Conservation (phyloP, 163 green algal species). For the Prototheca stagnorum region DNA sequence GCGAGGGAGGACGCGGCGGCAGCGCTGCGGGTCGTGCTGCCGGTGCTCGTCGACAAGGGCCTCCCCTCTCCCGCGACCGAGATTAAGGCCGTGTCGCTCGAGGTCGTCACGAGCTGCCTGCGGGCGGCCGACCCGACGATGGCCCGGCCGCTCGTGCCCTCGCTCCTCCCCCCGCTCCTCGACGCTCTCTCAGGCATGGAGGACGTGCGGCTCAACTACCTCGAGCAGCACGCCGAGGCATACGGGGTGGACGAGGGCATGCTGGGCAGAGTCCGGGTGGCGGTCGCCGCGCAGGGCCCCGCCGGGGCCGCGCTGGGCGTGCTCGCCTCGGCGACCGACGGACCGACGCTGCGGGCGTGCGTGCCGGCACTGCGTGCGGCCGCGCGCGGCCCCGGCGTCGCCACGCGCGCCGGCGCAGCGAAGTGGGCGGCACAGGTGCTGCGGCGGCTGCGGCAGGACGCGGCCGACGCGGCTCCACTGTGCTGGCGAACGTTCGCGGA, state of each 20-base stretch:
- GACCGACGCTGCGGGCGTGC: too few species aligned
- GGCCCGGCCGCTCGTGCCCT: conserved; percentile 46
- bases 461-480: too few species aligned
- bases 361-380: too few species aligned
- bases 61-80: conserved; percentile 5
- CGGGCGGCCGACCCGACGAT: conserved; percentile 26
- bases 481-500: too few species aligned
- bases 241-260: conserved; percentile 42
- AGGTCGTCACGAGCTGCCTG: conserved; percentile 40
- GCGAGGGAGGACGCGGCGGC: too few species aligned
- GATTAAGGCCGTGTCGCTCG: conserved; percentile 22
- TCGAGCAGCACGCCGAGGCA: conserved; percentile 68
- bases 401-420: too few species aligned
- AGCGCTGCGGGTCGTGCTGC: too few species aligned
- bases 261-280: conserved; percentile 53
- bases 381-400: too few species aligned
- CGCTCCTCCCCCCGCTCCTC: conserved; percentile 60
- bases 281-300: conserved; percentile 23
- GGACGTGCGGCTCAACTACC: conserved; percentile 68
- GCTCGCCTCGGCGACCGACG: too few species aligned
- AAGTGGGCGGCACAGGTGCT: too few species aligned
- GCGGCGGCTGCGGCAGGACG: too few species aligned
- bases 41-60: too few species aligned
- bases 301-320: conserved; percentile 60
- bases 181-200: conserved; percentile 61